Evolutionary conservation across 371 early-diverging fungal genomes (phyloP).

Genomic region (Chytridium lagenaria): DNA sequence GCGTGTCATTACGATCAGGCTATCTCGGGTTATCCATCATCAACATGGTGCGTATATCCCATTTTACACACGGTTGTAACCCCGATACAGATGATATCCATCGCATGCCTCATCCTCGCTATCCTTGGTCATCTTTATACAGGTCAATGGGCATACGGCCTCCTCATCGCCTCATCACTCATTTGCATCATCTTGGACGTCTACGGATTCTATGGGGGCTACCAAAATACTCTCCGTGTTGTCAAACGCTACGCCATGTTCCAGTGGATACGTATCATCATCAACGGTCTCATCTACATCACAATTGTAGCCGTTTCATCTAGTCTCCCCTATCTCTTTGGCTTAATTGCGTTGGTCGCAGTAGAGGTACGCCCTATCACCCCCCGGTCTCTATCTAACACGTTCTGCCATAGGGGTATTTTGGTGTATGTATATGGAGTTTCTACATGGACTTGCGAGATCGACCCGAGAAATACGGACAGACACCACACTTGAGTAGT

Average conservation of each 20-base stretch:
- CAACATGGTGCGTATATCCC: background rate
- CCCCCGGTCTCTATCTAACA: background rate
- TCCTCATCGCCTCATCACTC: background rate
- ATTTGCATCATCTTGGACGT: slow-evolving; percentile 1
- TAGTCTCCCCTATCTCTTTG: background rate
- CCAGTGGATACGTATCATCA: background rate
- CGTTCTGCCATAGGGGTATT: slow-evolving; percentile 19
- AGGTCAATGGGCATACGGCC: slow-evolving; percentile 4
- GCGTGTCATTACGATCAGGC: background rate
- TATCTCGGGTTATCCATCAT: background rate
- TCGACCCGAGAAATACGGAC: slow-evolving; percentile 25
- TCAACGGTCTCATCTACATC: background rate
- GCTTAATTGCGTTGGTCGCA: background rate
- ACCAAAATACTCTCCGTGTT: background rate
- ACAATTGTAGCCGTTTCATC: background rate
- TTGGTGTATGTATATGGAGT: slow-evolving; percentile 26
- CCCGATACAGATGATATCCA: background rate
- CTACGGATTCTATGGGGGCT: background rate
- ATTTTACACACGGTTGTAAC: background rate
- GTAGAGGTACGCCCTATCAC: background rate
- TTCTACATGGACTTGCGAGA: slow-evolving; percentile 30
- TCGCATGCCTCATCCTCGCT: background rate
- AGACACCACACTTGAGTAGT: background rate
- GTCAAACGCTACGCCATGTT: slow-evolving; percentile 4
- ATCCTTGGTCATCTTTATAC: background rate